phyloP scores from a whole-genome alignment of 345 rosid species.

The Excoecaria agallocha region DNA sequence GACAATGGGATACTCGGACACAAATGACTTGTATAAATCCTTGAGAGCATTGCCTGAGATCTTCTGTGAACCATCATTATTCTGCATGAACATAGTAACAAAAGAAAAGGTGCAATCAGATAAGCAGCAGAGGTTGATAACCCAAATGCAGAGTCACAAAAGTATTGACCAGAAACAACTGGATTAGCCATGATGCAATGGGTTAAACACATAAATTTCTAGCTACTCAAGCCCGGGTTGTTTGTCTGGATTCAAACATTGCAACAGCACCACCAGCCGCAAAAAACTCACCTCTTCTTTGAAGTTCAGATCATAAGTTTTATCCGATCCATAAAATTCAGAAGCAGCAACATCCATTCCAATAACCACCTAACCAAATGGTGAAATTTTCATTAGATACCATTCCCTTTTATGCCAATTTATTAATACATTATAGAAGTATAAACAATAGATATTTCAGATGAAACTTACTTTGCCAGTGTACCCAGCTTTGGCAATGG shows the following conservation, averaged over 20 bases:
- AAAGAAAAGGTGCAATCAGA: neutral
- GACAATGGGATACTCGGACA: conserved; percentile 56
- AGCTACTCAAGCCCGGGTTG: neutral
- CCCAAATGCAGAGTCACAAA: neutral
- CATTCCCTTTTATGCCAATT: neutral
- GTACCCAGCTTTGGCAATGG: conserved; percentile 93
- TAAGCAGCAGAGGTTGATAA: neutral
- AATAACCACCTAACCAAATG: conserved; percentile 72
- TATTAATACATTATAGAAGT: neutral
- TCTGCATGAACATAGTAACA: conserved; percentile 32
- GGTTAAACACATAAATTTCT: neutral
- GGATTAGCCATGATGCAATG: neutral
- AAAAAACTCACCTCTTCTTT: conserved; percentile 49
- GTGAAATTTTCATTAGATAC: neutral
- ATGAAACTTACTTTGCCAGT: conserved; percentile 62
- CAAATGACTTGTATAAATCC: conserved; percentile 60
- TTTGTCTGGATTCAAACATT: neutral
- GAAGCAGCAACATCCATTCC: conserved; percentile 99
- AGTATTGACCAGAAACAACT: neutral
- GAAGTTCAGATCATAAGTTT: conserved; percentile 73
- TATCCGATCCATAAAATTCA: conserved; percentile 76
- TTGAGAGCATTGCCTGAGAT: conserved; percentile 60
- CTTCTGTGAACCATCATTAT: conserved; percentile 58
- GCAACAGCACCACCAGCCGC: neutral
- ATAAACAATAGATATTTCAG: neutral